Evolutionary conservation across 495 filamentous ascomycete species (phyloP), one percentile per base, ranked within the genome.

Genomic region (Mycothermus thermophilus): DNA sequence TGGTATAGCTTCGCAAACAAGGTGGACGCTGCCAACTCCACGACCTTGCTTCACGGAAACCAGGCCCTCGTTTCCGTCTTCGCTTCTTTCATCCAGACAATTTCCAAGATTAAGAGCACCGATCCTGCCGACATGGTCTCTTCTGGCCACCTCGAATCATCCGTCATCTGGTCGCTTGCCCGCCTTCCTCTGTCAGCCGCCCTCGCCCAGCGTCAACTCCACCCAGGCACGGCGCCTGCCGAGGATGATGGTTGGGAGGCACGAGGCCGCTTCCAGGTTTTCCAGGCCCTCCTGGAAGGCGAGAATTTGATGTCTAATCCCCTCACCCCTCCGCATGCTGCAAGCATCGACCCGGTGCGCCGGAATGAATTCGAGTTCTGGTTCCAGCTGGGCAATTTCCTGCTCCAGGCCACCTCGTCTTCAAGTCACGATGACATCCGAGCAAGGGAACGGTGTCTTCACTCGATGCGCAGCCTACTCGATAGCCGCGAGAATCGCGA

Each of bases 401-500:
- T 90, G 16, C 73, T 77, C 3, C 54, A 77, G 8, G 67, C 66
- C 20, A 75, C 84, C 43, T 72, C 77, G 0, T 43, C 47, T 2
- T 8, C 27, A 7, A 45, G 37, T 1, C 17, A 39, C 32, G 69
- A 71, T 4, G 44, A 55, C 41, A 32, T 38, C 67, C 39, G 63
- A 70, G 34, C 69, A 15, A 37, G 83, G 16, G 79, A 85, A 29
- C 67, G 75, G 35, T 69, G 71, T 1, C 58, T 93, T 7, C 49
- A 43, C 3, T 63, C 62, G 5, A 68, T 78, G 50, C 76, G 84
- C 27, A 64, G 66, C 25, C 58, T 87, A 4, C 67, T 93, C 7
- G 77, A 85, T 39, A 77, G 73, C 35, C 69, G 74, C 13, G 86
- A 94, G 60, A 88, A 87, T 47, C 75, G 86, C n/a, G 86, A 94